These are phyloP conservation scores for Penicillium sp. DNA, from an alignment of 2,329 filamentous ascomycete species.

Conservation along the genomic window DNA sequence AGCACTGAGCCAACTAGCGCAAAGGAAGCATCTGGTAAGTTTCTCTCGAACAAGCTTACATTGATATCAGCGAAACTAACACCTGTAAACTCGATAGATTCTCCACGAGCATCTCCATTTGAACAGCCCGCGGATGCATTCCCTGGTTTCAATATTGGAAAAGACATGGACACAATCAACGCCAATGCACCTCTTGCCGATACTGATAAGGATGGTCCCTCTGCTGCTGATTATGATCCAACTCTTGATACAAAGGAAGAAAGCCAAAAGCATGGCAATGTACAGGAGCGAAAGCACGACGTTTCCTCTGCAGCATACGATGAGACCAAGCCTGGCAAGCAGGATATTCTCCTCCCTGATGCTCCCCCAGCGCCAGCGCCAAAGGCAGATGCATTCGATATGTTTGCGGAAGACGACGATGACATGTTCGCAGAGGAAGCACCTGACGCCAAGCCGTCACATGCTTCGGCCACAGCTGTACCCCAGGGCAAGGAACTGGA, in stretches of 20 bases:
- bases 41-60: background rate
- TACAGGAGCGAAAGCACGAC: conserved; percentile 59
- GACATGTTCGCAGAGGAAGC: conserved; percentile 89
- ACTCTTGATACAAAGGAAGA: conserved; percentile 87
- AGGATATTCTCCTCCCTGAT: conserved; percentile 52
- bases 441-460: conserved; percentile 46
- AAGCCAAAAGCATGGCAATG: conserved; percentile 62
- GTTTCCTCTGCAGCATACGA: conserved; percentile 56
- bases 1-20: conserved; percentile 46
- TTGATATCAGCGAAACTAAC: conserved; percentile 12
- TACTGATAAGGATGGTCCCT: conserved; percentile 68
- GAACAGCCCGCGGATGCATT: conserved; percentile 54
- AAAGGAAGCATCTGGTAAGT: conserved; percentile 41
- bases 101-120: conserved; percentile 44
- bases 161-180: conserved; percentile 68
- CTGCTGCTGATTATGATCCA: conserved; percentile 91
- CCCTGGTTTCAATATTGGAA: conserved; percentile 60
- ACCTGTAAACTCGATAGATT: conserved; percentile 16
- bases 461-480: conserved; percentile 49
- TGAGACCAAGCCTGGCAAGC: conserved; percentile 55
- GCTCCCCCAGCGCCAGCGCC: conserved; percentile 30
- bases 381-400: conserved; percentile 57
- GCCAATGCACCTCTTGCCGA: conserved; percentile 36
- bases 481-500: conserved; percentile 59
- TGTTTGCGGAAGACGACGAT: conserved; percentile 64